phyloP scores from a whole-genome alignment of 331 rosid genomes.

The Erythrophleum ivorense region DNA sequence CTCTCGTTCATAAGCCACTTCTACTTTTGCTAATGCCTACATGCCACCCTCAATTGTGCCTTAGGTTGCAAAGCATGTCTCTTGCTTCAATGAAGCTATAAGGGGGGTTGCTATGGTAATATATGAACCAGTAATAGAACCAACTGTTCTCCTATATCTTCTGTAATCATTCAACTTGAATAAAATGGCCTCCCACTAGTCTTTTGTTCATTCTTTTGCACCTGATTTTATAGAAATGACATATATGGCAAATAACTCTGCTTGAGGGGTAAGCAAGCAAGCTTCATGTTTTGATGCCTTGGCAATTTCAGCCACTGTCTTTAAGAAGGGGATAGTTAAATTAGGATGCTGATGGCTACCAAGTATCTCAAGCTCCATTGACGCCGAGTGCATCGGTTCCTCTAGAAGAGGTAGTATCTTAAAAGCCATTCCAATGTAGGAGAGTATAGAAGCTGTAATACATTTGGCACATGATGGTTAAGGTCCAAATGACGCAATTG shows the following conservation, averaged over 20 bases:
- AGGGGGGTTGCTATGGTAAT: conserved; percentile 78
- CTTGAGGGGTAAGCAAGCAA: conserved; percentile 58
- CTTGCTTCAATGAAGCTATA: conserved; percentile 72
- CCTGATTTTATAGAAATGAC: conserved; percentile 59
- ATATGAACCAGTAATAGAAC: conserved; percentile 83
- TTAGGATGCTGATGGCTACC: conserved; percentile 95
- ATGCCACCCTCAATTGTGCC: conserved; percentile 79
- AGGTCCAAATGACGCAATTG: conserved; percentile 88
- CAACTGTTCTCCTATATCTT: conserved; percentile 88
- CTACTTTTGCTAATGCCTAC: conserved; percentile 70
- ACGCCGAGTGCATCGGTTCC: conserved; percentile 84
- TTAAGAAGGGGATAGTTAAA: conserved; percentile 80
- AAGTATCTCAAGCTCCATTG: conserved; percentile 91
- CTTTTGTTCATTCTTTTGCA: conserved; percentile 55
- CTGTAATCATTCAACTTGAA: conserved; percentile 79
- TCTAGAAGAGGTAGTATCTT: conserved; percentile 88
- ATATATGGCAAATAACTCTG: conserved; percentile 65
- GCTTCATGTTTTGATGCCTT: conserved; percentile 87
- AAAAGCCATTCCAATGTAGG: conserved; percentile 82
- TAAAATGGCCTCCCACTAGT: conserved; percentile 70
- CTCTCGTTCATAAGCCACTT: conserved; percentile 81
- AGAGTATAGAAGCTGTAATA: conserved; percentile 80
- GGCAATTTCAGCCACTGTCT: conserved; percentile 90
- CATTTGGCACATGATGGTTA: conserved; percentile 80
- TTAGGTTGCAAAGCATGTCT: conserved; percentile 72